Base-by-base conservation (phyloP, 371 early-diverging fungal species). In the Gilbertella persicaria region DNA sequence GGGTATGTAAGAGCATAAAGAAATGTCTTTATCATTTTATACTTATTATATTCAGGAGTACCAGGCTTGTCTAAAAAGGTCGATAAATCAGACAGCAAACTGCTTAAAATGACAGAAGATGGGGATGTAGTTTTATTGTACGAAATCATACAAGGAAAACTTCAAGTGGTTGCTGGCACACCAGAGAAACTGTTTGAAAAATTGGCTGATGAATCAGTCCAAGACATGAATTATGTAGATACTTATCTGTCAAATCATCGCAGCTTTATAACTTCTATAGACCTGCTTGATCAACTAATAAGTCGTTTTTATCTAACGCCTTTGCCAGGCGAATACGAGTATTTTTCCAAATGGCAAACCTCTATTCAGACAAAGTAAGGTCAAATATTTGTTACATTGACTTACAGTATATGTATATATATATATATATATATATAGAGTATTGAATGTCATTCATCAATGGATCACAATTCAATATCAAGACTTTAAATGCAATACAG, bases 191-290 rank as follows among this genome's bases (percentile, higher is more conserved):
- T 88, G 21, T 71, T 84, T 30, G 64, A 78, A 41, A 71, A 78
- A 54, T 53, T 88, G 30, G 80, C 83, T 0, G 85, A 87, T 43
- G 82, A 82, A 56, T 74, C 78, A 20, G 54, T 67, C 1, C 84
- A 84, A 64, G 87, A 86, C 43, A 44, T 68, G 36, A 84, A 86
- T n/a, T 87, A 77, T 60, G 71, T 87, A 10, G 88, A 85, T 50
- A 70, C 66, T 8, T 84, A 79, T 43, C 14, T 89, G 14, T 60
- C 76, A 38, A 77, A 70, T 6, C 83, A 86, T 48, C 49, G 73
- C 10, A 75, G 76, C 44, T 89, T 85, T 55, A 80, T 75, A n/a
- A 53, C 71, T 5, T 74, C 85, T 0, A 59, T 69, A 30, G 73
- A 79, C 12, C 41, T 87, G 9, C 43, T 87, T 21, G 76, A 76